Base-by-base conservation (phyloP, 1,284 basidiomycete genomes). In the Taiwanofungus camphoratus region DNA sequence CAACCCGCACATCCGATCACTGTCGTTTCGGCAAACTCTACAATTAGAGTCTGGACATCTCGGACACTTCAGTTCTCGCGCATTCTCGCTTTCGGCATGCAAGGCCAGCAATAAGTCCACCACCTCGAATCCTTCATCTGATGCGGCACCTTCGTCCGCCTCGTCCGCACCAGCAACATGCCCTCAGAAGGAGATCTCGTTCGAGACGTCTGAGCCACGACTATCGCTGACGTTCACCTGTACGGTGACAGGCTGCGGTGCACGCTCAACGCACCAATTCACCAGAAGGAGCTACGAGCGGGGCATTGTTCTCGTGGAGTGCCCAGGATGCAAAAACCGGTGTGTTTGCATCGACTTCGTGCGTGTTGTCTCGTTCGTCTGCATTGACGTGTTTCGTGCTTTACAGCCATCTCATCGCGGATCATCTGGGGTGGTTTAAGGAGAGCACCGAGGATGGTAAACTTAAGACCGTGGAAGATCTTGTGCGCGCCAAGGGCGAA, bases 371-470 rank as follows among this genome's bases (percentile, higher is more conserved):
- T 5, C 27, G 5, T 21, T 42, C 19, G 5, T 24, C 31, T 30
- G 36, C 27, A 1, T 39, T 36, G 22, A 35, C 31, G 3, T 24
- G 12, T 23, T 1, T 22, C 23, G 15, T 9, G 51, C 20, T 3
- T 48, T 41, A 3, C 50, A 89, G 89, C 35, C 89, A 92, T 65
- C 68, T 92, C 15, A 92, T 93, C 57, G 92, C 93, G 6, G 92
- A 96, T 60, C 83, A 96, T 57, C 65, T 96, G 12, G 90, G 89
- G 1, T 96, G 93, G 93, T 96, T 96, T 69, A 82, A 87, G 51
- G 83, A 89, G 29, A 71, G 74, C 36, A 90, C 85, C 0, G 69
- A 82, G 46, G 80, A 81, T 3, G 89, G 88, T 3, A 79, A 77
- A 53, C 62, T 85, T 34, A 76, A 69, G 48, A 95, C 84, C 1